These are phyloP conservation scores for Omphalotus guepiniiformis DNA, from an alignment of 768 basidiomycete genomes.

Conservation along the genomic window DNA sequence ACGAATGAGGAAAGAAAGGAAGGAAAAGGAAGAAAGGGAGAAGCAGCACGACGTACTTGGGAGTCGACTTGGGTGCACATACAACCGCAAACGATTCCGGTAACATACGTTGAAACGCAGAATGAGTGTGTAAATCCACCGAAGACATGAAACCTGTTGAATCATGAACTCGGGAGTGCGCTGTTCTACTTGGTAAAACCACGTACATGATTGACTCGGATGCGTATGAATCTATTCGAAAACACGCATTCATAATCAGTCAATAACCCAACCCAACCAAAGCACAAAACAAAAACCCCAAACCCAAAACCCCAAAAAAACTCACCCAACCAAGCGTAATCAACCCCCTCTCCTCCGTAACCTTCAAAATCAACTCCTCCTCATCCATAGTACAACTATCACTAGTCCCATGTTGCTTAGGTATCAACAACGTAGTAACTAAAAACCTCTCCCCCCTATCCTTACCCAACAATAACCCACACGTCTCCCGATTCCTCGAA, in stretches of 20 bases:
- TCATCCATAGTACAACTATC: conserved; percentile 94
- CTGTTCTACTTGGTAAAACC: no score
- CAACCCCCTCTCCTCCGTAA: conserved; percentile 75
- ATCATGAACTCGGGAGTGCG: no score
- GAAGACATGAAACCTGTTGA: conserved; percentile 85
- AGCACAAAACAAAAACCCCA: conserved; percentile 4
- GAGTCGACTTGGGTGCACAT: conserved; percentile 76
- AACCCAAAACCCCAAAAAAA: no score
- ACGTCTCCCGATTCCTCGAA: conserved; percentile 75
- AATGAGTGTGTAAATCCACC: conserved; percentile 88
- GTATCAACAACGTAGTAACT: conserved; percentile 82
- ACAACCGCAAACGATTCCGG: conserved; percentile 93
- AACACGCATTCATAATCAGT: neutral
- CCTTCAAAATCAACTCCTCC: conserved; percentile 81
- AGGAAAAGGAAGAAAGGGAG: neutral
- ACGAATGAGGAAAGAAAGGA: conserved; percentile 10
- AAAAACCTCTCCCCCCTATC: conserved; percentile 53
- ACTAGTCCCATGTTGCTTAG: conserved; percentile 83
- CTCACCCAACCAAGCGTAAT: conserved; percentile 91
- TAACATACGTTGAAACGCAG: conserved; percentile 84
- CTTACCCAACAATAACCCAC: conserved; percentile 79
- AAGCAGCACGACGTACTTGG: conserved; percentile 51
- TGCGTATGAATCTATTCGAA: conserved; percentile 80
- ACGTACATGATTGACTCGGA: conserved; percentile 81
- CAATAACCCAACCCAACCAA: neutral